Conservation (phyloP, 495 filamentous ascomycete genomes). For the Aspergillus kassunensis region DNA sequence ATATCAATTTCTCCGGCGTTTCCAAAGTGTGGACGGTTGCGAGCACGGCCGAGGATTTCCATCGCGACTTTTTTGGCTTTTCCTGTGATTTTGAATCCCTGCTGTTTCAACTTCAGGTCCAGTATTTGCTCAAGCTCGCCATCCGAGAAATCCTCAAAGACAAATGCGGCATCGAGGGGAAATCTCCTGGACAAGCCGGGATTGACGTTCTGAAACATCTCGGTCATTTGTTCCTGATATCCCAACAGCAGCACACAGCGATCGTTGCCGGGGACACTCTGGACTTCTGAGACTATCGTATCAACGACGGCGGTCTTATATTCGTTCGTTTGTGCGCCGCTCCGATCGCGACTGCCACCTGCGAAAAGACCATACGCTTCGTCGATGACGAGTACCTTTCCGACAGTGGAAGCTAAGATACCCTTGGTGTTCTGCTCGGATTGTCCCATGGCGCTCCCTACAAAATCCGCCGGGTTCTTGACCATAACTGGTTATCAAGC, state of each 20-base stretch:
- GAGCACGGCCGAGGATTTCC: constrained; percentile 37
- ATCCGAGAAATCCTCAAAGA: constrained; percentile 67
- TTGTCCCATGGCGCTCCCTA: constrained; percentile 57
- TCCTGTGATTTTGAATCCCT: constrained; percentile 39
- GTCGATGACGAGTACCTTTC: constrained; percentile 75
- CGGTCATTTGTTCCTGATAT: constrained; percentile 70
- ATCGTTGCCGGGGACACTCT: constrained; percentile 72
- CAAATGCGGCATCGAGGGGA: constrained; percentile 58
- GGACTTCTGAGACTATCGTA: constrained; percentile 81
- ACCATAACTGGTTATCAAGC: constrained; percentile 44
- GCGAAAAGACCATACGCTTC: constrained; percentile 61
- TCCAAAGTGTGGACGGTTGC: constrained; percentile 50
- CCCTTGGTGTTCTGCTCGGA: constrained; percentile 71
- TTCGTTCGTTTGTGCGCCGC: constrained; percentile 36
- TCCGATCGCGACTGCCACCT: constrained; percentile 21
- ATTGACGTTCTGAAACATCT: constrained; percentile 79
- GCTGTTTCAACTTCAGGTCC: constrained; percentile 49
- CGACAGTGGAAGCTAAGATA: constrained; percentile 59
- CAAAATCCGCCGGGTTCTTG: constrained; percentile 71
- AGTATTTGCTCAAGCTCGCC: constrained; percentile 52
- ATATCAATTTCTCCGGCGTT: constrained; percentile 63
- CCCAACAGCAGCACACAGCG: constrained; percentile 73
- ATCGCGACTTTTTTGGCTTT: constrained; percentile 36
- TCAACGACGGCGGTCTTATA: constrained; percentile 67
- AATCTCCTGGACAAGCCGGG: constrained; percentile 70